Conservation (phyloP, 257 asterid genomes). For the Ocimum tenuiflorum region DNA sequence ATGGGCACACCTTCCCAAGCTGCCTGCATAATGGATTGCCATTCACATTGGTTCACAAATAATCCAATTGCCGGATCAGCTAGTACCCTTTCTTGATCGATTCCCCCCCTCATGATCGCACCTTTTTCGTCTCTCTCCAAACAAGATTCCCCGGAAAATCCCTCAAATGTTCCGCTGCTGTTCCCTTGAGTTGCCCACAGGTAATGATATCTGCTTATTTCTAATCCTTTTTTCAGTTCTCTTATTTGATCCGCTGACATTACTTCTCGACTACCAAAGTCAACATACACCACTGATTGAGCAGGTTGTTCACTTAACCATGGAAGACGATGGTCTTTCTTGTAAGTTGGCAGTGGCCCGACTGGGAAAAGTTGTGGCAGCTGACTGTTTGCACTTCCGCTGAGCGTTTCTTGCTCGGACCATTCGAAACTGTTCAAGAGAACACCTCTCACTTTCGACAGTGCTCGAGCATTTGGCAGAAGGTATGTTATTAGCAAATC, state of each 20-base stretch:
- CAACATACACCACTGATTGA: conserved; percentile 29
- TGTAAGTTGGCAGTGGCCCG: conserved; percentile 29
- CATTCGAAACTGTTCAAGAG: conserved; percentile 31
- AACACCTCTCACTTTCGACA: conserved; percentile 30
- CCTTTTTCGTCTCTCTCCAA: conserved; percentile 12
- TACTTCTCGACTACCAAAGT: conserved; percentile 30
- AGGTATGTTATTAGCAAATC: conserved; percentile 22
- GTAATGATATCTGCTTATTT: conserved; percentile 22
- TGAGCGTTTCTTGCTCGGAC: conserved; percentile 35
- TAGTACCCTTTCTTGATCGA: conserved; percentile 18
- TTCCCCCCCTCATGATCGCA: conserved; percentile 19
- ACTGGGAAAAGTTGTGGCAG: conserved; percentile 29
- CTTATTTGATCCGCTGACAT: conserved; percentile 23
- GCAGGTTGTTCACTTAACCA: conserved; percentile 33
- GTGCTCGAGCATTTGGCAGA: conserved; percentile 32
- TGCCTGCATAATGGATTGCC: conserved; percentile 44
- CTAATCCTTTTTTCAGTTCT: conserved; percentile 28
- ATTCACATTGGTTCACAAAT: conserved; percentile 36
- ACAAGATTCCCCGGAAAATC: conserved; percentile 5
- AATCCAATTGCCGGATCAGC: conserved; percentile 40
- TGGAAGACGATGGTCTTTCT: conserved; percentile 15
- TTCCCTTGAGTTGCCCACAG: conserved; percentile 19
- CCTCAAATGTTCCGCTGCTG: neutral
- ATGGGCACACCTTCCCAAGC: conserved; percentile 36
- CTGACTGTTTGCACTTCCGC: neutral